phyloP scores from a whole-genome alignment of 345 rosid species.

The Syzygium grande region DNA sequence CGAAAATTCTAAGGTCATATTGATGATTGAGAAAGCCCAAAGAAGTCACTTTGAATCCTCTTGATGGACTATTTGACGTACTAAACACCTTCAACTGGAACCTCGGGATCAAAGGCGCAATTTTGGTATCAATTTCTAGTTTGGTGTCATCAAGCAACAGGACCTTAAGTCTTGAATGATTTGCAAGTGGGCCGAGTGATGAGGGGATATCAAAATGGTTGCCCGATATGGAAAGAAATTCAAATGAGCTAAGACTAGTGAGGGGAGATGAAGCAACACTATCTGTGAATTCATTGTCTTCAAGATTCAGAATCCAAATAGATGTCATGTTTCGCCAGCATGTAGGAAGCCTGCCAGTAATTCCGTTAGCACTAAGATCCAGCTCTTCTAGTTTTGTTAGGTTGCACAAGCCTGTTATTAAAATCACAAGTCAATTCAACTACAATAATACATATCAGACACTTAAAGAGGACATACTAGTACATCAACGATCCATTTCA shows the following conservation, averaged over 20 bases:
- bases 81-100: background rate
- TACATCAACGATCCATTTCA: no score
- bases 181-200: background rate
- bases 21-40: background rate
- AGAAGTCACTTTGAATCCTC: background rate
- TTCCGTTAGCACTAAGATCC: background rate
- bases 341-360: background rate
- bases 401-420: background rate
- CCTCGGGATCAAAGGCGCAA: rapidly evolving
- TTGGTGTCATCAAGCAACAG: background rate
- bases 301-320: background rate
- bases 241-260: background rate
- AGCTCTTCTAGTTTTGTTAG: background rate
- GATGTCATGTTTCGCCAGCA: background rate
- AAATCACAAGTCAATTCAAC: background rate
- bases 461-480: background rate
- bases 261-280: background rate
- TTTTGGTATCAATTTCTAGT: background rate
- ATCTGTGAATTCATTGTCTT: no score
- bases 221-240: background rate
- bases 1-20: rapidly evolving
- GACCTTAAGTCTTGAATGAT: background rate
- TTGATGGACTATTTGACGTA: background rate
- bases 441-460: background rate
- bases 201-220: background rate